Base-by-base conservation (phyloP, 1,284 basidiomycete genomes). In the Athelia psychrophila region DNA sequence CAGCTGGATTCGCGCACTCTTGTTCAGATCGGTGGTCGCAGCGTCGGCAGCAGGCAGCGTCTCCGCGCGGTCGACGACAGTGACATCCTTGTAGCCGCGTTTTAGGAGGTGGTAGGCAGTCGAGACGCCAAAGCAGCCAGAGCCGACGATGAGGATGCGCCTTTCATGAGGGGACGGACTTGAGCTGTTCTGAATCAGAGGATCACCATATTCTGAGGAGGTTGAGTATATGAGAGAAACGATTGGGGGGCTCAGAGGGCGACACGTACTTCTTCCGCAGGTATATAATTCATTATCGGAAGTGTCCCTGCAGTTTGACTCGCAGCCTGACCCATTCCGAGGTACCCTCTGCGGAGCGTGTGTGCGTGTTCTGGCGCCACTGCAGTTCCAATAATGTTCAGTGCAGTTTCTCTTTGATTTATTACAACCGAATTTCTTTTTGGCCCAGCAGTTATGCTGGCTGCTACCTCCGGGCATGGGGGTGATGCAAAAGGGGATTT, bases 101-200 rank as follows among this genome's bases (percentile, higher is more conserved):
- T 72, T 65, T 32, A 91, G 72, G 18, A 94, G 79, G 60, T 91
- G 82, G 55, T 85, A 82, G 1, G 90, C 90, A 0, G 91, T 88
- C 2, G 91, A 91, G n/a, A 91, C 72, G 2, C 93, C 93, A 62
- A 94, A 93, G 55, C 84, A 86, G 13, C 93, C 93, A 32, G 89
- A 86, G 18, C 93, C 93, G 45, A 94, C 74, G 56, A 95, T 86
- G 44, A 93, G 61, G 30, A 91, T 72, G 53, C 71, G 72, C 27
- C 13, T 30, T 5, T 30, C 27, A 13, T 30, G 27, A n/a, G n/a
- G n/a, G n/a, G n/a, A n/a, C n/a, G n/a, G n/a, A n/a, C n/a, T n/a
- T n/a, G n/a, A n/a, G n/a, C n/a, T 30, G 27, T 13, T 30, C 27
- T 30, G 27, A 30, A 30, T 5, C 13, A 30, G 27, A 13, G 27